A percentile compares a stretch with the other conserved stretches of the same genome.
These are phyloP conservation scores for Canariomyces notabilis DNA, from an alignment of 2,329 filamentous ascomycete genomes.

Conservation along the genomic window DNA sequence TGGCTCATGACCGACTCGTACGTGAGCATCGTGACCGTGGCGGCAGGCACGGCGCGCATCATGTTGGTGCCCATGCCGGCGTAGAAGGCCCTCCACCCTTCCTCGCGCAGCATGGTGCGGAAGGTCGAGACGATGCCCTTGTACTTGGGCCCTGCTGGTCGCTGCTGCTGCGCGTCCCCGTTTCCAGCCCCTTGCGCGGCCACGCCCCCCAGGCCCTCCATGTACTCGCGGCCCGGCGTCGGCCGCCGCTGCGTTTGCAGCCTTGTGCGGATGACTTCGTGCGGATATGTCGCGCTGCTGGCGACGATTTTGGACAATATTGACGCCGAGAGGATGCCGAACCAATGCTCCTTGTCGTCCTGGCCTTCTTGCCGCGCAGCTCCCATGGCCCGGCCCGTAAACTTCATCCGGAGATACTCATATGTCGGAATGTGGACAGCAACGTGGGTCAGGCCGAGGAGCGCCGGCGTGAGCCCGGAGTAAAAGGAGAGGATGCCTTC, in stretches of 20 bases:
- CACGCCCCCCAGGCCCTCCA: constrained; percentile 46
- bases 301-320: constrained; percentile 92
- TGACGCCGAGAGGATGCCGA: constrained; percentile 80
- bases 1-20: constrained; percentile 72
- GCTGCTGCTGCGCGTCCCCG: constrained; percentile 37
- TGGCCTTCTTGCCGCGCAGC: constrained; percentile 52
- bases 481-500: constrained; percentile 92
- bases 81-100: constrained; percentile 96
- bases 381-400: constrained; percentile 87
- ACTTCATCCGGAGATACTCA: constrained; percentile 83
- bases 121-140: constrained; percentile 76
- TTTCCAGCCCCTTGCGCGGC: constrained; percentile 36
- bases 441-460: constrained; percentile 89
- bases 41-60: constrained; percentile 89
- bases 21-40: constrained; percentile 95
- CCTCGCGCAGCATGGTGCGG: constrained; percentile 78
- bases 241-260: constrained; percentile 88
- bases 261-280: constrained; percentile 90
- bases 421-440: constrained; percentile 97
- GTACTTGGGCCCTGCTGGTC: constrained; percentile 52
- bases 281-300: constrained; percentile 92
- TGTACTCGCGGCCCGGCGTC: constrained; percentile 48
- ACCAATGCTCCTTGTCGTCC: constrained; percentile 63
- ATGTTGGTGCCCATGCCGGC: constrained; percentile 97
- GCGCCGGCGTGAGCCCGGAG: constrained; percentile 84